A percentile compares a stretch with the other conserved stretches of the same genome.
Evolutionary conservation across 2,329 filamentous ascomycete species (phyloP).

Genomic region (Xylaria hypoxylon): DNA sequence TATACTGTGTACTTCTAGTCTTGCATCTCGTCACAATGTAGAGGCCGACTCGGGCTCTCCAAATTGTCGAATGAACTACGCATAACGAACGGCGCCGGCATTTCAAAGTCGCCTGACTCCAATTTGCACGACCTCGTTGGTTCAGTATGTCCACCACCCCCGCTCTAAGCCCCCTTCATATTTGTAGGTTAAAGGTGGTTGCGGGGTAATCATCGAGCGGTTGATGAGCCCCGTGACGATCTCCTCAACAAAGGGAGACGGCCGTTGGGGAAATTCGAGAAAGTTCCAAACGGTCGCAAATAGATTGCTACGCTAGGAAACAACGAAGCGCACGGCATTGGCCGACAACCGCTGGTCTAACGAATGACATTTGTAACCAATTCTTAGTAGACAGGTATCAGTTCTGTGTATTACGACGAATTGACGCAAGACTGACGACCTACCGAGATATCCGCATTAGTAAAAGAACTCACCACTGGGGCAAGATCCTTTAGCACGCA

Average conservation of each 20-base stretch:
- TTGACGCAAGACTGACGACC: slow-evolving; percentile 27
- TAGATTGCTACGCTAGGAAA: slow-evolving; percentile 18
- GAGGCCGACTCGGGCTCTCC: slow-evolving; percentile 16
- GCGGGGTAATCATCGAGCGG: slow-evolving; percentile 37
- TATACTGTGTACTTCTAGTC: slow-evolving; percentile 31
- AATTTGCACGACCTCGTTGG: slow-evolving; percentile 32
- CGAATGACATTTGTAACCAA: slow-evolving; percentile 14
- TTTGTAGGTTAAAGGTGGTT: slow-evolving; percentile 29
- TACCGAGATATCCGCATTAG: slow-evolving; percentile 19
- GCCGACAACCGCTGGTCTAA: slow-evolving; percentile 20
- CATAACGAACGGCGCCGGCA: slow-evolving; percentile 28
- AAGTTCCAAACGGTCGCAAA: slow-evolving; percentile 25
- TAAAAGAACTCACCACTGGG: too few relatives aligned
- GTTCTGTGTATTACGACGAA: slow-evolving; percentile 8
- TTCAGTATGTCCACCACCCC: neutral
- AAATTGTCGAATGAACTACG: slow-evolving; percentile 32
- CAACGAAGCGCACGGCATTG: slow-evolving; percentile 16
- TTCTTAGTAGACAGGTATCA: slow-evolving; percentile 15
- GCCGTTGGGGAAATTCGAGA: slow-evolving; percentile 22
- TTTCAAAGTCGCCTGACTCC: slow-evolving; percentile 37
- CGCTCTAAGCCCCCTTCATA: slow-evolving; percentile 24
- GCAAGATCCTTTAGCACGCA: neutral
- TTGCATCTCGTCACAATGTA: slow-evolving; percentile 25
- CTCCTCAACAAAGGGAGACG: slow-evolving; percentile 21
- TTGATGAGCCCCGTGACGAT: slow-evolving; percentile 30